Conservation (phyloP, 2,329 filamentous ascomycete genomes). For the Blumeriella jaapii region DNA sequence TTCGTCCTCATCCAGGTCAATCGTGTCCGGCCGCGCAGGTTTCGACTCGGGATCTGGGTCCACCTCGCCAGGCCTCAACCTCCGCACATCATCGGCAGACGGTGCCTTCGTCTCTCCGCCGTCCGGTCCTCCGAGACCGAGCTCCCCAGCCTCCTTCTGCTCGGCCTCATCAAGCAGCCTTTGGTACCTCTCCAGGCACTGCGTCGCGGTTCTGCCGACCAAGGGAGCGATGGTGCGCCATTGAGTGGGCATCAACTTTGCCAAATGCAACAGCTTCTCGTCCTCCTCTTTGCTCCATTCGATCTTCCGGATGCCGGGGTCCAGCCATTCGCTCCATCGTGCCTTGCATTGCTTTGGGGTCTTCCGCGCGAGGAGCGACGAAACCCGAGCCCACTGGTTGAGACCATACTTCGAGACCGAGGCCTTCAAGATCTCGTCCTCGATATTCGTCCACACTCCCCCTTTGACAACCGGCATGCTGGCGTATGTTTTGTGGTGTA, state of each 20-base stretch:
- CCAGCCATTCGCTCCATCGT: slow-evolving; percentile 95
- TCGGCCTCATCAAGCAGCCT: slow-evolving; percentile 94
- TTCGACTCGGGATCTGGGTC: slow-evolving; percentile 97
- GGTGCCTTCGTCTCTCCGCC: slow-evolving; percentile 81
- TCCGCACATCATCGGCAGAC: slow-evolving; percentile 82
- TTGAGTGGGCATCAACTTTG: slow-evolving; percentile 97
- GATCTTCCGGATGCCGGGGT: slow-evolving; percentile 95
- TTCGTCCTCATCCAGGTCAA: slow-evolving; percentile 97
- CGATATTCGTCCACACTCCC: slow-evolving; percentile 65
- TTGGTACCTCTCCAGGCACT: slow-evolving; percentile 94
- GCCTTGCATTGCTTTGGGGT: slow-evolving; percentile 99
- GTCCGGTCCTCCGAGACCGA: slow-evolving; percentile 74
- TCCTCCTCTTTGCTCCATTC: slow-evolving; percentile 99
- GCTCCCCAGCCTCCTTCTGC: slow-evolving; percentile 66
- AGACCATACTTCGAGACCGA: slow-evolving; percentile 89
- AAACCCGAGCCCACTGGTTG: slow-evolving; percentile 97
- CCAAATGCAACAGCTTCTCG: slow-evolving; percentile 90
- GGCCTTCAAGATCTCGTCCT: slow-evolving; percentile 88
- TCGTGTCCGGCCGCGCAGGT: slow-evolving; percentile 87
- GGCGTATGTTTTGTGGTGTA: slow-evolving; percentile 12
- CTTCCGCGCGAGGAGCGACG: slow-evolving; percentile 90
- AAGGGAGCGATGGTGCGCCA: slow-evolving; percentile 98
- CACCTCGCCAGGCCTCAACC: slow-evolving; percentile 80
- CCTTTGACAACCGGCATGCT: slow-evolving; percentile 63
- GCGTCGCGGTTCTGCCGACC: slow-evolving; percentile 89